Conservation (phyloP, 169 alveolate genomes). For the Babesia divergens region DNA sequence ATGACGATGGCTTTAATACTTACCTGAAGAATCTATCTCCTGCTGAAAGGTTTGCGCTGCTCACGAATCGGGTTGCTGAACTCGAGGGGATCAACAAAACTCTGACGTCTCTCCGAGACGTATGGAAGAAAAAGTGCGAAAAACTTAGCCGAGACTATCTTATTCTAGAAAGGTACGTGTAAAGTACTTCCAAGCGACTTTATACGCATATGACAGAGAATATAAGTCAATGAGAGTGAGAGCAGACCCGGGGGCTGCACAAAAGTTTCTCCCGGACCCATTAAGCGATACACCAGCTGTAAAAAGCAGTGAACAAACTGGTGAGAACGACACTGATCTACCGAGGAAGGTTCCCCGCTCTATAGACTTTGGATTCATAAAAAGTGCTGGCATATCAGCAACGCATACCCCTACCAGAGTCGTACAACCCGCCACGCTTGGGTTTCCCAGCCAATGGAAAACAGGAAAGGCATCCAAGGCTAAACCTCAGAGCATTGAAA, state of each 20-base stretch:
- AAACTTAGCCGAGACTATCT: constrained; percentile 5
- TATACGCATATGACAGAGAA: constrained; percentile 8
- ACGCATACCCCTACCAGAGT: neutral
- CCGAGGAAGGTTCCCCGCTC: neutral
- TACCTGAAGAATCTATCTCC: constrained; percentile 1
- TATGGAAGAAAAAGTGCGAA: constrained; percentile 40
- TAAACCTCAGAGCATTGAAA: neutral
- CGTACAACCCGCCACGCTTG: neutral
- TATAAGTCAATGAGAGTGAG: neutral
- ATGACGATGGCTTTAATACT: neutral
- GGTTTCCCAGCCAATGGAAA: neutral
- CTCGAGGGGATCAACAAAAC: constrained; percentile 33
- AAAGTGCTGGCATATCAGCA: neutral
- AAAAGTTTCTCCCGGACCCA: neutral
- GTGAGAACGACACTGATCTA: neutral
- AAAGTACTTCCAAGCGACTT: neutral
- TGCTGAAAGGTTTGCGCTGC: constrained; percentile 23
- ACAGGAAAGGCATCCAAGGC: neutral
- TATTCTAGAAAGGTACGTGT: constrained; percentile 27
- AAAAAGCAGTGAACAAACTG: neutral
- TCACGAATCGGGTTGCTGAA: constrained; percentile 32
- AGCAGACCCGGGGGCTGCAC: neutral
- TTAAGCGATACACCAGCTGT: neutral
- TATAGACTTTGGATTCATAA: neutral
- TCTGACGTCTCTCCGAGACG: constrained; percentile 8